These are phyloP conservation scores for Haberlea rhodopensis DNA, from an alignment of 257 asterid species.

Conservation along the genomic window DNA sequence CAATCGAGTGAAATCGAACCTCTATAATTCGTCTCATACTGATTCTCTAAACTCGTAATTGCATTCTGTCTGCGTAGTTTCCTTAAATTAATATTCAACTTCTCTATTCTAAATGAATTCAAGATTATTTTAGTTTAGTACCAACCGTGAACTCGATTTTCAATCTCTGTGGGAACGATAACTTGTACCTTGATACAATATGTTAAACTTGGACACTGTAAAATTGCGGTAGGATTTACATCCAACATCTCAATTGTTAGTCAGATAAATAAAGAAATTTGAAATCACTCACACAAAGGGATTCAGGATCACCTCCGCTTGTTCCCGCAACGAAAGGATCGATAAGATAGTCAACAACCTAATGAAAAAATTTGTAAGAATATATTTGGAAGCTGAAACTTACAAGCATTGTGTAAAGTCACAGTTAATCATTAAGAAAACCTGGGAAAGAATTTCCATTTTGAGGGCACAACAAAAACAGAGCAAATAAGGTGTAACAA, in stretches of 20 bases:
- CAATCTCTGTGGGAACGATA: too few species aligned
- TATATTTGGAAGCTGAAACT: constrained; percentile 1
- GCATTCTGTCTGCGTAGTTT: too few species aligned
- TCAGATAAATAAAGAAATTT: constrained; percentile 17
- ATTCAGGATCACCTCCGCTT: constrained; percentile 84
- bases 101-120: too few species aligned
- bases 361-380: constrained; percentile 17
- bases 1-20: too few species aligned
- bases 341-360: constrained; percentile 91
- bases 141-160: too few species aligned
- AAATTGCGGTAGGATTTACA: too few species aligned
- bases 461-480: constrained; percentile 11
- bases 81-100: too few species aligned
- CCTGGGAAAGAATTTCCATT: background rate
- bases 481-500: constrained; percentile 8
- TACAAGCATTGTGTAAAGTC: background rate
- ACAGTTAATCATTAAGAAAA: constrained; percentile 16
- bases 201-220: too few species aligned
- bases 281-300: constrained; percentile 75
- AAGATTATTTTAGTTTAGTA: too few species aligned
- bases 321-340: constrained; percentile 98
- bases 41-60: too few species aligned
- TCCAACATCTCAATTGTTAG: constrained; percentile 9
- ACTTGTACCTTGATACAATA: too few species aligned
- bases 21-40: too few species aligned